Evolutionary conservation across 1,284 basidiomycete species (phyloP), one percentile per base, ranked within the genome.

Genomic region (Ustilago trichophora): DNA sequence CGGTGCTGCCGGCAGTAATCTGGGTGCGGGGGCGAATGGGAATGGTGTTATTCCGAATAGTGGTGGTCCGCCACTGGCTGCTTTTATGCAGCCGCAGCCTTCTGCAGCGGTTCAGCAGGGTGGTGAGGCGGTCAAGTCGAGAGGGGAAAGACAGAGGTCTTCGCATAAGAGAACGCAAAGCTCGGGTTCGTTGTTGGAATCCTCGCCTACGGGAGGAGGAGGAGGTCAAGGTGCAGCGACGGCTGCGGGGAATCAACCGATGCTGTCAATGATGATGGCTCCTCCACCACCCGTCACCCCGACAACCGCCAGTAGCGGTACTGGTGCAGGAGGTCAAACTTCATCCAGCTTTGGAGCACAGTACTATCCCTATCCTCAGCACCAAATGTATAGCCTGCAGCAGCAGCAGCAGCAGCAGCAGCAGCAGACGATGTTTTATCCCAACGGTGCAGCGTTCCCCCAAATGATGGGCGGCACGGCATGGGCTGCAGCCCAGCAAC

Each of bases 231-330:
- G n/a, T n/a, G n/a, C n/a, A n/a, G n/a, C n/a, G n/a, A n/a, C n/a
- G n/a, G 25, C 18, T 6, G 42, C 52, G 27, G 29, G 36, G 12
- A 35, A 41, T 31, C 53, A 52, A 41, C 62, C 62, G 1, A 71
- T 66, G 68, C 31, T 66, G 33, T 66, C 68, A 21, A 71, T 70
- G 67, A 70, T 70, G 67, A 64, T 70, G 62, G 60, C 60, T 3
- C 43, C 67, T 18, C 67, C 67, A 13, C 60, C 67, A 2, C 15
- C 54, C 11, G 11, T 34, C 4, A 34, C 8, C n/a, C 13, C 25
- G 3, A 29, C 26, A 15, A 22, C 13, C 19, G n/a, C 19, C 4
- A 15, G 18, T 26, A 24, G 34, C 35, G 9, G 32, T 21, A 7
- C 26, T 13, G 18, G 26, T 6, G 31, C 29, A n/a, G 22, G 37